A percentile compares a stretch with the other conserved stretches of the same genome.
These are phyloP conservation scores for Lyophyllum semitale DNA, from an alignment of 768 basidiomycete genomes.

Conservation along the genomic window DNA sequence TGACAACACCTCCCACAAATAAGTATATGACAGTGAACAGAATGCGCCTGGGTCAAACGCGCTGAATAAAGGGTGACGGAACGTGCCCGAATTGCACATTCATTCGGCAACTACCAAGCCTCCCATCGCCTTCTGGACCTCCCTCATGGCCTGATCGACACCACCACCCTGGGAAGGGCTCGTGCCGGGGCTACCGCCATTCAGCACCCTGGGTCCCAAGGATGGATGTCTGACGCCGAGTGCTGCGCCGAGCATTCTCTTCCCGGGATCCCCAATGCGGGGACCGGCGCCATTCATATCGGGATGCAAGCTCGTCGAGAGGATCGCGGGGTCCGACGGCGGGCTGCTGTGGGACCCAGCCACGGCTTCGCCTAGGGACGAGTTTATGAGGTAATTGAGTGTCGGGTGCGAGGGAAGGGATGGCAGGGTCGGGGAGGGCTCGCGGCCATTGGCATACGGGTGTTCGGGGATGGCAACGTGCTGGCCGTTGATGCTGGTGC, in stretches of 20 bases:
- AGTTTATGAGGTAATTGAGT: constrained; percentile 81
- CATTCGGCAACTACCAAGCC: constrained; percentile 75
- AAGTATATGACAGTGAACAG: constrained; percentile 1
- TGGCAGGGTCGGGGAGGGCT: constrained; percentile 83
- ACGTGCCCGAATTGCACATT: constrained; percentile 20
- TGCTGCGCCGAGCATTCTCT: constrained; percentile 86
- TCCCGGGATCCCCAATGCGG: constrained; percentile 85
- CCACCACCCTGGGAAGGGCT: constrained; percentile 42
- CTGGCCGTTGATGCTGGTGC: constrained; percentile 38
- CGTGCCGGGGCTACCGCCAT: constrained; percentile 34
- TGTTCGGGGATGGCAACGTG: constrained; percentile 59
- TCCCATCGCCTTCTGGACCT: constrained; percentile 77
- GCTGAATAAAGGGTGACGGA: constrained; percentile 8
- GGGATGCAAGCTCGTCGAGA: constrained; percentile 56
- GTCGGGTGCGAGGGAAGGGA: constrained; percentile 82
- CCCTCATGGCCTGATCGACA: constrained; percentile 60
- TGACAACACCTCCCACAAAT: constrained; percentile 7
- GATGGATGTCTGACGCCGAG: constrained; percentile 82
- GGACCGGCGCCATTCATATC: constrained; percentile 50
- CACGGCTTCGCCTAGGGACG: constrained; percentile 61
- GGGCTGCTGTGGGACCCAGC: constrained; percentile 37
- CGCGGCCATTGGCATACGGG: constrained; percentile 50
- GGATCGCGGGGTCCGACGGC: constrained; percentile 68
- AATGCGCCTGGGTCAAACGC: not conserved
- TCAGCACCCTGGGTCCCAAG: constrained; percentile 62